A percentile compares a stretch with the other conserved stretches of the same genome.
Evolutionary conservation across 2,329 filamentous ascomycete species (phyloP).

Genomic region (Calonectria crousiana): DNA sequence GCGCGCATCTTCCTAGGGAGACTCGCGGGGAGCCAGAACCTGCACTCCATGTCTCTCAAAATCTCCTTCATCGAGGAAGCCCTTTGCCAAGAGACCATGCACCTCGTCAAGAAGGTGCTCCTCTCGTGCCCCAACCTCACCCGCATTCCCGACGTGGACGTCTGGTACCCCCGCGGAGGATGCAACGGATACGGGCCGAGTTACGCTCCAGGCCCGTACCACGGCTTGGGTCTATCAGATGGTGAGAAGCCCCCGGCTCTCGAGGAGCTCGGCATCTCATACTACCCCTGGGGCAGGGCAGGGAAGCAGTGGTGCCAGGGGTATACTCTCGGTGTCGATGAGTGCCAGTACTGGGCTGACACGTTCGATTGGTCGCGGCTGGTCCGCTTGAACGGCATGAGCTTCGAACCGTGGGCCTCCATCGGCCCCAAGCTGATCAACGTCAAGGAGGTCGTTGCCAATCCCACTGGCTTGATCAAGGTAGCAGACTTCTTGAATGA

Average conservation of each 20-base stretch:
- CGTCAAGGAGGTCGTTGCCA: slow-evolving; percentile 17
- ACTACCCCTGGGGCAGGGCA: slow-evolving; percentile 21
- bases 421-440: slow-evolving; percentile 16
- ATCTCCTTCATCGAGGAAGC: slow-evolving; percentile 13
- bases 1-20: slow-evolving; percentile 10
- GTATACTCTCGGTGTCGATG: slow-evolving; percentile 8
- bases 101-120: slow-evolving; percentile 20
- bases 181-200: slow-evolving; percentile 6
- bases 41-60: slow-evolving; percentile 4
- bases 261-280: slow-evolving; percentile 19
- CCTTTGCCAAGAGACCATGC: slow-evolving; percentile 24
- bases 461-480: background rate
- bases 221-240: slow-evolving; percentile 7
- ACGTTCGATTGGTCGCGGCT: slow-evolving; percentile 27
- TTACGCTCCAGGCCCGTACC: background rate
- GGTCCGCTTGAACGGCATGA: slow-evolving; percentile 9
- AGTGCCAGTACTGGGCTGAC: slow-evolving; percentile 19
- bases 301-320: slow-evolving; percentile 2
- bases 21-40: slow-evolving; percentile 10
- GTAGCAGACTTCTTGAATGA: background rate
- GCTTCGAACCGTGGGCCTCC: background rate
- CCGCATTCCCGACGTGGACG: slow-evolving; percentile 4
- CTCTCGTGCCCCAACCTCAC: slow-evolving; percentile 27
- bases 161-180: slow-evolving; percentile 16
- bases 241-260: slow-evolving; percentile 18